phyloP scores from a whole-genome alignment of 192 early-diverging fungal genomes.

The Phycomyces nitens region DNA sequence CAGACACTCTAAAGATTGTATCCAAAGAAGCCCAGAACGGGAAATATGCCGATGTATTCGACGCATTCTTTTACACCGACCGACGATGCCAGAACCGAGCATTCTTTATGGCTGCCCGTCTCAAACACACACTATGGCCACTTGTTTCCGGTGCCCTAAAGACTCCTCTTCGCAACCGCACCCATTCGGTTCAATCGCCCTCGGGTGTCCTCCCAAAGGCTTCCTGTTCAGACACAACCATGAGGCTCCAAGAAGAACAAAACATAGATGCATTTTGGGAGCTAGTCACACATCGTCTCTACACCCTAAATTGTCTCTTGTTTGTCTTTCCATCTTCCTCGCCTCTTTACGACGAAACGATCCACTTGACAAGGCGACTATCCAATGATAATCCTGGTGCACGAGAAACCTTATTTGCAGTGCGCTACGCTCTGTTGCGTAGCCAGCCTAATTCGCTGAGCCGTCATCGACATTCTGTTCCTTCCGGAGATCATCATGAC shows the following conservation, averaged over 20 bases:
- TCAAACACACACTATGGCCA: constrained; percentile 18
- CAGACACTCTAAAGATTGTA: constrained; percentile 22
- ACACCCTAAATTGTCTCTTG: constrained; percentile 29
- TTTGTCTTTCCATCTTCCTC: constrained; percentile 21
- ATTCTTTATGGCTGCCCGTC: constrained; percentile 28
- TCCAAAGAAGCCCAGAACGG: constrained; percentile 14
- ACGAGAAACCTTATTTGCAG: constrained; percentile 21
- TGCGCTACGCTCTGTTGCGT: constrained; percentile 11
- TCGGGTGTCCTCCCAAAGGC: too few species aligned
- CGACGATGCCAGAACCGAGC: constrained; percentile 34
- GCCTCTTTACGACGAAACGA: neutral
- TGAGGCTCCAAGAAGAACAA: neutral
- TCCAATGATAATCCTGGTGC: constrained; percentile 8
- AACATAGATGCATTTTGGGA: constrained; percentile 20
- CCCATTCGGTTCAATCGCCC: too few species aligned
- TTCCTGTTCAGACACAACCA: neutral
- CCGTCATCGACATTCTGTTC: neutral
- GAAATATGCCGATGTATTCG: constrained; percentile 27
- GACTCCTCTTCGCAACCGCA: too few species aligned
- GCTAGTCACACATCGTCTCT: constrained; percentile 23
- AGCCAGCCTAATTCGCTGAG: neutral
- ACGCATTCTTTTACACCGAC: constrained; percentile 34
- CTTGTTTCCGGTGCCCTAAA: neutral
- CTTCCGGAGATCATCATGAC: neutral
- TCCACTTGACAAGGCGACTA: neutral